Conservation (phyloP, 371 early-diverging fungal genomes). For the Rhizopus arrhizus region DNA sequence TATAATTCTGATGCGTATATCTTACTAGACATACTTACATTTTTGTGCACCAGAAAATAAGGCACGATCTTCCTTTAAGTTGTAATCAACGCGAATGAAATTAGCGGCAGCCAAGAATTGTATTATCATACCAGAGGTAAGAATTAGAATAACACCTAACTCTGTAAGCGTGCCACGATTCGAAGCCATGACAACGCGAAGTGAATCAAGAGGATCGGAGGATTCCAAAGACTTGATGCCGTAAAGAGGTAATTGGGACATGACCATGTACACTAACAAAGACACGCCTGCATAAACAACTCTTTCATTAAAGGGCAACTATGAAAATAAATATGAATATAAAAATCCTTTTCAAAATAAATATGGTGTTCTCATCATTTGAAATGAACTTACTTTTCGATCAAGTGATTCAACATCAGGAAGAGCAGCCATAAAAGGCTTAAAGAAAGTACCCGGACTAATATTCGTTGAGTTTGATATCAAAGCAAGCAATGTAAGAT, state of each 20-base stretch:
- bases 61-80: constrained; percentile 97
- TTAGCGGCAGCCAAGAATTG: constrained; percentile 97
- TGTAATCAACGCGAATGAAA: constrained; percentile 97
- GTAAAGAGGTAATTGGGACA: constrained; percentile 99
- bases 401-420: constrained; percentile 98
- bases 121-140: constrained; percentile 99
- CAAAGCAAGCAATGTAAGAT: background rate
- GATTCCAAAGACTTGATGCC: constrained; percentile 99
- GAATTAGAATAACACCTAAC: constrained; percentile 99
- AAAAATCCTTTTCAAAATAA: background rate
- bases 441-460: constrained; percentile 93
- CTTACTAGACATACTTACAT: constrained; percentile 55
- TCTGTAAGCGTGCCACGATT: constrained; percentile 99
- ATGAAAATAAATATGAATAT: constrained; percentile 4
- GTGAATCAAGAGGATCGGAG: constrained; percentile 98
- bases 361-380: too few relatives aligned
- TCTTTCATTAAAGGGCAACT: constrained; percentile 97
- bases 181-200: constrained; percentile 99
- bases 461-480: background rate
- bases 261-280: constrained; percentile 97
- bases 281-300: constrained; percentile 99
- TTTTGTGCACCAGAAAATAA: constrained; percentile 99
- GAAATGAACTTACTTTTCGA: constrained; percentile 76
- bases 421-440: constrained; percentile 98
- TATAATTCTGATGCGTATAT: background rate